A percentile compares a stretch with the other conserved stretches of the same genome.
These are phyloP conservation scores for Prosopis cineraria DNA, from an alignment of 306 rosid genomes.

Conservation along the genomic window DNA sequence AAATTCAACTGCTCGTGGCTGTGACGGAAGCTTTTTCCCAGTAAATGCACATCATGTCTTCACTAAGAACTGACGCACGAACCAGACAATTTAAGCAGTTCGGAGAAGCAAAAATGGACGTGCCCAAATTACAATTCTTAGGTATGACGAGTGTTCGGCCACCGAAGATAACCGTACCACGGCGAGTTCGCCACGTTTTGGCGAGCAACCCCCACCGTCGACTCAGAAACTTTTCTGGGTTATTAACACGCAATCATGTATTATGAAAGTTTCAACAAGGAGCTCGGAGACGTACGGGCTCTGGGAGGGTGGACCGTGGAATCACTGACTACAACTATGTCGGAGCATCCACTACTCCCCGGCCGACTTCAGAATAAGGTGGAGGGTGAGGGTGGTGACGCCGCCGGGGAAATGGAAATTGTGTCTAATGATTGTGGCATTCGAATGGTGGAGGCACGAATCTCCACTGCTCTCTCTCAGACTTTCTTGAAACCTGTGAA, in stretches of 20 bases:
- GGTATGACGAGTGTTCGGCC: constrained; percentile 49
- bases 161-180: constrained; percentile 40
- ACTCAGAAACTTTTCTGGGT: constrained; percentile 24
- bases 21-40: neutral
- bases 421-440: constrained; percentile 60
- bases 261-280: constrained; percentile 28
- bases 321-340: constrained; percentile 48
- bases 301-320: constrained; percentile 63
- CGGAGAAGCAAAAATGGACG: constrained; percentile 13
- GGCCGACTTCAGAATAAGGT: constrained; percentile 44
- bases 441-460: constrained; percentile 49
- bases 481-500: constrained; percentile 38
- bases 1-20: too few relatives aligned
- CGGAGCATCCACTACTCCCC: constrained; percentile 51
- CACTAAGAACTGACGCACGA: neutral
- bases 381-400: neutral
- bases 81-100: neutral
- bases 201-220: neutral
- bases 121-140: constrained; percentile 25
- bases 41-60: neutral
- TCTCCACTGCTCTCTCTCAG: constrained; percentile 6
- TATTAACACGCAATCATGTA: constrained; percentile 46
- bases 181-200: constrained; percentile 33
- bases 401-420: constrained; percentile 10
- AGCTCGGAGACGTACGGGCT: constrained; percentile 35